Evolutionary conservation across 495 filamentous ascomycete species (phyloP), one percentile per base, ranked within the genome.

Genomic region (Oleoguttula mirabilis): DNA sequence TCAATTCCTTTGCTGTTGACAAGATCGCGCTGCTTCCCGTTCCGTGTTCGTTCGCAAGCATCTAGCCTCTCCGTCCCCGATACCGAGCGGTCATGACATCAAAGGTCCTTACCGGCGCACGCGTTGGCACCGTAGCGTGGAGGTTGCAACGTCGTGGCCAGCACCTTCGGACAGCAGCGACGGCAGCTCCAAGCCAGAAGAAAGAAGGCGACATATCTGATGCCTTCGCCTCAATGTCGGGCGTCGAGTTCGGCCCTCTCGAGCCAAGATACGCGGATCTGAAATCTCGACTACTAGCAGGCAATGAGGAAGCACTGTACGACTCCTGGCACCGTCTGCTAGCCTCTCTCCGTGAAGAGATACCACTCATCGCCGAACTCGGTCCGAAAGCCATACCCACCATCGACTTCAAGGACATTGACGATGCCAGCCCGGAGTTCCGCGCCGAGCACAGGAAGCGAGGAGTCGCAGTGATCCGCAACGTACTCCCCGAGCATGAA

Each of bases 171-270:
- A 41, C 43, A 4, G 37, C 37, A 10, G 40, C 46, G 8, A 41
- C 49, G 1, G 55, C 57, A 21, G 47, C 58, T 11, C 33, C 31
- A 23, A 20, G 39, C 6, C 55, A 55, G 35, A 64, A 62, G 39
- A 43, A 52, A 15, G 59, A 57, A 34, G 86, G 86, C 3, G 79
- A 90, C 56, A 93, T 94, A 37, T 85, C 82, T 0, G 82, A 81
- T 44, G 73, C 85, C 4, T 94, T 94, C 43, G 80, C 79, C 2
- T 87, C 82, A 14, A 67, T 94, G 21, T 83, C 82, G 0, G 81
- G 83, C 11, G 66, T 69, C 22, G 60, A 71, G 15, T 66, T 72
- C 3, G 56, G 71, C 30, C 80, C 82, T 3, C 68, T 94, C 1
- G 78, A 82, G 0, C 58, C 72, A 30, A 71, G 84, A 4, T 94